Percentiles rank a stretch among this genome's conserved stretches.
These are phyloP conservation scores for Lepidium aucheri DNA, from an alignment of 345 rosid species.

Conservation along the genomic window DNA sequence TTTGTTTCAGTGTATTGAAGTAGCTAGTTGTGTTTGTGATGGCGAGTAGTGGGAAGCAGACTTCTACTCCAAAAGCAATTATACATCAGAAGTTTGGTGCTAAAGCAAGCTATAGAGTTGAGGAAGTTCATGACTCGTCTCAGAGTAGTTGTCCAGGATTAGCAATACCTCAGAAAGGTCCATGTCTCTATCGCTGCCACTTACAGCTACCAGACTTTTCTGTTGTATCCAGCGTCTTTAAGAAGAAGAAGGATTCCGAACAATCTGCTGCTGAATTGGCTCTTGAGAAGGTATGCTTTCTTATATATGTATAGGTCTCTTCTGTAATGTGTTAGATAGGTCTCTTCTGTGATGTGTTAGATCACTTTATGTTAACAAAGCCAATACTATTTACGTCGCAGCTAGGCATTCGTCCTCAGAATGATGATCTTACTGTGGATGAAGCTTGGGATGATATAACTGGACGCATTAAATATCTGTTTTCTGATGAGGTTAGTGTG, in stretches of 20 bases:
- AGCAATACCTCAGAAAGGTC: constrained; percentile 67
- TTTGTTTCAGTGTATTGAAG: neutral
- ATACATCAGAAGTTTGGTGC: constrained; percentile 64
- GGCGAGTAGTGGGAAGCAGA: constrained; percentile 32
- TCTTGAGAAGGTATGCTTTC: constrained; percentile 46
- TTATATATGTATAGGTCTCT: neutral
- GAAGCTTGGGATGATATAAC: constrained; percentile 55
- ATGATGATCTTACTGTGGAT: constrained; percentile 41
- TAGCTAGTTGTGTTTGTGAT: constrained; percentile 24
- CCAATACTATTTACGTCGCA: constrained; percentile 29
- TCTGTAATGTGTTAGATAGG: neutral
- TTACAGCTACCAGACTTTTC: constrained; percentile 72
- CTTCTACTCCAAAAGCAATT: constrained; percentile 68
- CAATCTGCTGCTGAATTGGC: constrained; percentile 91
- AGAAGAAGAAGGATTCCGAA: constrained; percentile 88
- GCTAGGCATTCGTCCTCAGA: constrained; percentile 52
- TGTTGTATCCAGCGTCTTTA: constrained; percentile 50
- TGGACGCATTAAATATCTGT: constrained; percentile 43
- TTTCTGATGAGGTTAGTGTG: constrained; percentile 79
- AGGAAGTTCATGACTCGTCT: constrained; percentile 58
- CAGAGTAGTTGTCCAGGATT: constrained; percentile 81
- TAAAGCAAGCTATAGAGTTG: constrained; percentile 52
- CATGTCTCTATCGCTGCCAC: constrained; percentile 63
- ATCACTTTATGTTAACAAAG: constrained; percentile 2
- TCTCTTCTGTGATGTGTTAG: neutral